Percentiles rank a stretch among this genome's conserved stretches.
phyloP scores from a whole-genome alignment of 192 early-diverging fungal species.

The Physocladia obscura region DNA sequence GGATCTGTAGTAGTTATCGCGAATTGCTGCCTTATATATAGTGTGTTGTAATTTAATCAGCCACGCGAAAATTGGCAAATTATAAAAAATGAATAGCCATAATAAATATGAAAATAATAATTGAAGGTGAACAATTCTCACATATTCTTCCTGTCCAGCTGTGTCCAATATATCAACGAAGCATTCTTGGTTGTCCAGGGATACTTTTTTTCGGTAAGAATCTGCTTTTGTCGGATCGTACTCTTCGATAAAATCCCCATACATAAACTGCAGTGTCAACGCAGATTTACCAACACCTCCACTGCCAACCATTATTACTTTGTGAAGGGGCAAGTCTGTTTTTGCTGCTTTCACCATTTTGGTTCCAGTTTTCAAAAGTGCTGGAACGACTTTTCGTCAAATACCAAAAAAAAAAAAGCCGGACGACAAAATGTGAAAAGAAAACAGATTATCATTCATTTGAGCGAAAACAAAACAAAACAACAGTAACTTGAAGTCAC shows the following conservation, averaged over 20 bases:
- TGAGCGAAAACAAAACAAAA: no score
- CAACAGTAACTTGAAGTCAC: neutral
- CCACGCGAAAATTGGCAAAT: neutral
- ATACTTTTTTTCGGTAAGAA: slow-evolving; percentile 82
- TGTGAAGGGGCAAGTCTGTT: slow-evolving; percentile 75
- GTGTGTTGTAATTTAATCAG: neutral
- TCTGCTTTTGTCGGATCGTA: slow-evolving; percentile 94
- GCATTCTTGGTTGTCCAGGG: slow-evolving; percentile 72
- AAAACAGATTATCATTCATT: no score
- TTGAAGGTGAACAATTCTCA: neutral
- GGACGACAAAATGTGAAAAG: no score
- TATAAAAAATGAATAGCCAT: neutral
- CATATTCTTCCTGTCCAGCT: slow-evolving; percentile 85
- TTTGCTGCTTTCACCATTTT: slow-evolving; percentile 55
- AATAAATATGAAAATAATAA: neutral
- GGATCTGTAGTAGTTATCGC: slow-evolving; percentile 82
- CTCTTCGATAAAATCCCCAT: slow-evolving; percentile 91
- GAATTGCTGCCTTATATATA: slow-evolving; percentile 65
- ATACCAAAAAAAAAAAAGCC: no score
- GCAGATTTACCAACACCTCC: slow-evolving; percentile 91
- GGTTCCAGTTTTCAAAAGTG: neutral
- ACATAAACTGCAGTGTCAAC: slow-evolving; percentile 85
- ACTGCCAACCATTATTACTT: slow-evolving; percentile 90
- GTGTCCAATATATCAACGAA: slow-evolving; percentile 91
- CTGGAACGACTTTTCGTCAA: neutral